Evolutionary conservation across 495 filamentous ascomycete species (phyloP), one percentile per base, ranked within the genome.

Genomic region (Penicillium soppii): DNA sequence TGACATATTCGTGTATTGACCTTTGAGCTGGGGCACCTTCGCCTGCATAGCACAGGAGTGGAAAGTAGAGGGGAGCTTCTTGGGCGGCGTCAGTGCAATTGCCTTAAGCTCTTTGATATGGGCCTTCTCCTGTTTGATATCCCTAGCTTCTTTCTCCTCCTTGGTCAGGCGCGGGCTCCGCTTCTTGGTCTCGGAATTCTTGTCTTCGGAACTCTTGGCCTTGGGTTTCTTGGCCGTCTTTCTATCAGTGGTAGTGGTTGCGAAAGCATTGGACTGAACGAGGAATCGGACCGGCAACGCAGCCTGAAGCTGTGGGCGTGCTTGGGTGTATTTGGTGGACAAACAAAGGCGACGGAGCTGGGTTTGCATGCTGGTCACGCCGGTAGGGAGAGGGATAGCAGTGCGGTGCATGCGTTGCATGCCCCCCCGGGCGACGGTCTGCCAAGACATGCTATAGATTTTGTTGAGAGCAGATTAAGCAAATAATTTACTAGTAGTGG

Each of bases 21-120:
- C 40, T 17, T 38, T 26, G 37, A 51, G 23, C 30, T 61, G 53
- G 37, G 29, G 27, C 4, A 65, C 25, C 38, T 58, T 57, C 7
- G 62, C 56, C 1, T 23, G 7, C 7, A 70, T 16, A 23, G 70
- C 65, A 27, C 78, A 29, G 6, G 13, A 22, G 49, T 58, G 69
- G 6, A 44, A 27, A 70, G 5, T 42, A 25, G 1, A 17, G 40
- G 58, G 32, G 7, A 62, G 32, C 43, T 40, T 52, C 54, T 65
- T 64, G 3, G 75, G 75, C 5, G 62, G 56, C 5, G 54, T 16
- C 30, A 81, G 58, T 4, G 68, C 66, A 29, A 53, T 53, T 8
- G 29, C 44, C 52, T 73, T 73, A 26, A 76, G 63, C 10, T 67
- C 33, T 20, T 55, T 66, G 16, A 72, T 46, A 0, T 56, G 54